Percentiles rank a stretch among this genome's conserved stretches.
phyloP scores from a whole-genome alignment of 805 yeast species.

The Saccharomyces paradoxus region DNA sequence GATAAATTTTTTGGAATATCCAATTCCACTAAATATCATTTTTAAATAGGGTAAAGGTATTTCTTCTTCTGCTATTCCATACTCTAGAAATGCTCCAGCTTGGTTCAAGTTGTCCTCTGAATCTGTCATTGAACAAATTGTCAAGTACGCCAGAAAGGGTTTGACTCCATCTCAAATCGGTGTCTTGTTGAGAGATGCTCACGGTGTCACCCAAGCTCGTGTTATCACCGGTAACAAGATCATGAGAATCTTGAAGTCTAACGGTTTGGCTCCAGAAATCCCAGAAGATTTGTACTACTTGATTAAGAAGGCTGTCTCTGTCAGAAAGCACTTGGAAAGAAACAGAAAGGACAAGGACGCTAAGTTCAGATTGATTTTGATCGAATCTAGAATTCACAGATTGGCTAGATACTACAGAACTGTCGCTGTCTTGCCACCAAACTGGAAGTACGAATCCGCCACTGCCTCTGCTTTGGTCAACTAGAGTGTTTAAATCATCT shows the following conservation, averaged over 20 bases:
- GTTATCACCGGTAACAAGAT: slow-evolving; percentile 98
- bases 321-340: slow-evolving; percentile 99
- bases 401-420: slow-evolving; percentile 99
- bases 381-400: slow-evolving; percentile 99
- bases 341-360: slow-evolving; percentile 99
- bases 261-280: slow-evolving; percentile 99
- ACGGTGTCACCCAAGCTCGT: slow-evolving; percentile 97
- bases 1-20: slow-evolving; percentile 1
- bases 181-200: slow-evolving; percentile 98
- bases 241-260: slow-evolving; percentile 96
- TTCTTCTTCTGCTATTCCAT: slow-evolving; percentile 97
- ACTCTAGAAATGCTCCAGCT: slow-evolving; percentile 97
- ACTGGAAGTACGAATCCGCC: slow-evolving; percentile 99
- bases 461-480: slow-evolving; percentile 99
- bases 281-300: slow-evolving; percentile 99
- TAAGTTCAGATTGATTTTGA: slow-evolving; percentile 99
- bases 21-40: slow-evolving; percentile 2
- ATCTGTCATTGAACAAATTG: slow-evolving; percentile 92
- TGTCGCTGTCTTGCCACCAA: slow-evolving; percentile 97
- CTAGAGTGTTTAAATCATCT: slow-evolving; percentile 42
- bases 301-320: slow-evolving; percentile 98
- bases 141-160: slow-evolving; percentile 99
- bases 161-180: slow-evolving; percentile 99
- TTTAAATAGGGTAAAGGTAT: slow-evolving; percentile 90
- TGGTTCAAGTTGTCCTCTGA: slow-evolving; percentile 98